Base-by-base conservation (phyloP, 192 early-diverging fungal genomes). In the Linnemannia hyalina region DNA sequence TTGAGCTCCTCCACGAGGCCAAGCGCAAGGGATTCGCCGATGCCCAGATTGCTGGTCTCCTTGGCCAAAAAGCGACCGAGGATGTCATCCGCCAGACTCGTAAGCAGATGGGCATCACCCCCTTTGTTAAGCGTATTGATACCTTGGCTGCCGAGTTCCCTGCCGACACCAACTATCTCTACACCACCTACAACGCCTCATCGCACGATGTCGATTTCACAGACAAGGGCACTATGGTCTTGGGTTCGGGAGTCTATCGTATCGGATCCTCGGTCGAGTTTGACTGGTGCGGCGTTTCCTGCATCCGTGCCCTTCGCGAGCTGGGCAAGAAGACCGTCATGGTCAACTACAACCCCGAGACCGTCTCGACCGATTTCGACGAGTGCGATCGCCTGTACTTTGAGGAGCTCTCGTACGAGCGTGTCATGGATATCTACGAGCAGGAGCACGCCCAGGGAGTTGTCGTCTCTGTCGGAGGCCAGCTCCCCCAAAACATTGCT, bases 301-400 rank as follows among this genome's bases (percentile, higher is more conserved):
- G 92, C 63, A 97, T 97, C 86, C 97, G 96, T 70, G 93, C 93
- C n/a, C 92, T 99, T 16, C 95, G 96, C 41, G 83, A 92, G 44
- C 81, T 96, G 40, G 96, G 96, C 71, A 91, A 93, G 81, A 94
- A 94, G 83, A 99, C 98, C 2, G 91, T 99, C 23, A 98, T 98
- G 97, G 94, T 99, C 80, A 99, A 99, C 90, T 99, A 99, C 93
- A 99, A 99, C 88, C 98, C 98, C 20, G 98, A 99, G 88, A 99
- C 98, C 2, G 98, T 99, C 35, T 98, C 97, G 22, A 98, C 98
- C 35, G 98, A 99, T 88, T 99, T 97, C 85, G 98, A 98, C 90
- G 98, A 99, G 90, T 97, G 96, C 88, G 97, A 99, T 76, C 94
- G 98, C 54, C 92, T 99, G n/a, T 99, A 99, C 93, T 99, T 98